phyloP scores from a whole-genome alignment of 2,329 filamentous ascomycete species.

The Xylaria sp. region DNA sequence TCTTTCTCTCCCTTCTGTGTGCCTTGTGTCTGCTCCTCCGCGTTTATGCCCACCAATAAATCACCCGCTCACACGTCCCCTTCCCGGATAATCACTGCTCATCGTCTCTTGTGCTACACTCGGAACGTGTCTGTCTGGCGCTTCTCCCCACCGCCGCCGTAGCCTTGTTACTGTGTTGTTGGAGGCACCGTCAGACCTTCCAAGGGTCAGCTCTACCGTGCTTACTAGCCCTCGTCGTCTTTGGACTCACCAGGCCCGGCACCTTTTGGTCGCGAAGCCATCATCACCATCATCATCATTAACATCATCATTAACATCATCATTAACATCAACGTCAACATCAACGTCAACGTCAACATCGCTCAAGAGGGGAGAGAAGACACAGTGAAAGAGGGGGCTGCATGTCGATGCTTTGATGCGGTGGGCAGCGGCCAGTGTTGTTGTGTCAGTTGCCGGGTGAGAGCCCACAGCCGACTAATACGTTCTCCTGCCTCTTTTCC shows the following conservation, averaged over 20 bases:
- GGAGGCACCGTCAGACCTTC: constrained; percentile 31
- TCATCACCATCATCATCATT: constrained; percentile 33
- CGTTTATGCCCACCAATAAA: constrained; percentile 37
- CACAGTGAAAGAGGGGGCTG: constrained; percentile 29
- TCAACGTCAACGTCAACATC: too few relatives aligned
- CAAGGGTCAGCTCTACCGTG: constrained; percentile 19
- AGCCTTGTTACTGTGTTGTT: constrained; percentile 32
- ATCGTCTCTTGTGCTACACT: constrained; percentile 39
- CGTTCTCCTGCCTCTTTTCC: constrained; percentile 27
- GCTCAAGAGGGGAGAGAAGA: neutral
- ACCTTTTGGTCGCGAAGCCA: constrained; percentile 33
- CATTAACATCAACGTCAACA: neutral
- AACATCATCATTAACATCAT: neutral
- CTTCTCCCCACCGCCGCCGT: constrained; percentile 28
- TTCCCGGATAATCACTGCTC: constrained; percentile 43
- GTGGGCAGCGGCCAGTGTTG: constrained; percentile 37
- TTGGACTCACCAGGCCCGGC: constrained; percentile 34
- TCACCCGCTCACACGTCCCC: constrained; percentile 29
- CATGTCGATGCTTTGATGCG: constrained; percentile 38
- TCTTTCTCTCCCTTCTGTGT: constrained; percentile 22
- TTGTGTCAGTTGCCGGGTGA: constrained; percentile 47
- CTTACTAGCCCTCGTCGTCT: constrained; percentile 3
- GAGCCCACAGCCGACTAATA: constrained; percentile 46
- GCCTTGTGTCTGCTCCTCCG: constrained; percentile 31
- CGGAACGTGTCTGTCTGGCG: constrained; percentile 27